phyloP scores from a whole-genome alignment of 352 stramenopile genomes.

The Phytophthora pinifolia region DNA sequence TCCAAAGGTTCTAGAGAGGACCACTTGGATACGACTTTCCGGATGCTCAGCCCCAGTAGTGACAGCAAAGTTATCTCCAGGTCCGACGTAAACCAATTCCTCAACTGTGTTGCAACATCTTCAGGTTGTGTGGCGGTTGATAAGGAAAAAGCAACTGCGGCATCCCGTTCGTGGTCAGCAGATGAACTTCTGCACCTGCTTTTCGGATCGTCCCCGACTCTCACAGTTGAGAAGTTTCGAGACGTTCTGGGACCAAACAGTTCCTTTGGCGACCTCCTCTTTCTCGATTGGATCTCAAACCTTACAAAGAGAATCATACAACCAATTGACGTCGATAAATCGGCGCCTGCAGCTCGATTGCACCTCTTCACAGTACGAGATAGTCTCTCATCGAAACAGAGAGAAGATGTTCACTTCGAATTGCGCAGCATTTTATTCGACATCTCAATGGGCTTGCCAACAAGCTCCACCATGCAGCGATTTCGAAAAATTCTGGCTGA shows the following conservation, averaged over 20 bases:
- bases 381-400: background rate
- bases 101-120: conserved; percentile 5
- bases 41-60: conserved; percentile 28
- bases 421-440: conserved; percentile 9
- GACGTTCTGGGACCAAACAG: conserved; percentile 2
- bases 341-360: background rate
- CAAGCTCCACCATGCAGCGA: background rate
- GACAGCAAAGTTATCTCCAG: conserved; percentile 1
- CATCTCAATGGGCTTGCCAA: background rate
- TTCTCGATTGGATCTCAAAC: conserved; percentile 44
- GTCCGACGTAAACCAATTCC: conserved; percentile 1
- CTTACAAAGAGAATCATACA: conserved; percentile 21
- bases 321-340: background rate
- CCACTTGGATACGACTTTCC: conserved; percentile 44
- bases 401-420: conserved; percentile 7
- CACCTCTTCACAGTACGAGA: background rate
- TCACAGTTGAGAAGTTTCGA: conserved; percentile 9
- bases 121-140: conserved; percentile 10
- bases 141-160: background rate
- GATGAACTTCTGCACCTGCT: conserved; percentile 3
- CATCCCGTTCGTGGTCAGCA: conserved; percentile 3
- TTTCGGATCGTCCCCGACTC: background rate
- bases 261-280: conserved; percentile 5
- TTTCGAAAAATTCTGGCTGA: conserved; percentile 9
- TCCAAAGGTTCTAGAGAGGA: conserved; percentile 44